Base-by-base conservation (phyloP, 148 eudicot genomes). In the Chenopodium berlandieri region DNA sequence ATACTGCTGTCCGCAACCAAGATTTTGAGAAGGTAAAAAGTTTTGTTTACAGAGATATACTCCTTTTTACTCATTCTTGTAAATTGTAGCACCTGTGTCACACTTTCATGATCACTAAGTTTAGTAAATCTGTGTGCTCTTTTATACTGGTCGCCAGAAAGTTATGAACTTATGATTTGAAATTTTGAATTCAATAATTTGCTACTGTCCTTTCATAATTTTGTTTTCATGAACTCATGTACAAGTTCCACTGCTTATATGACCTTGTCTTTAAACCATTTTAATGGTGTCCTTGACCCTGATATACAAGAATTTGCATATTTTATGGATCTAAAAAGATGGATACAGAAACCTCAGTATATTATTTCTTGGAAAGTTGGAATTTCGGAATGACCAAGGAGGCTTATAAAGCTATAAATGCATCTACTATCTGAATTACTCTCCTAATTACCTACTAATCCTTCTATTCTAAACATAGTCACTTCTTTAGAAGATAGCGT, bases 1-100 rank as follows among this genome's bases (percentile, higher is more conserved):
- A 94, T 63, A 92, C 87, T 82, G 91, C 95, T 76, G 89, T 89
- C 66, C 91, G 97, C 25, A 81, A 89, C 82, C 91, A 92, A 85
- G 92, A 92, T 84, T 93, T 89, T 81, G 97, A 94, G 84, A 91
- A 89, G 94, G 98, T 92, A 83, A 50, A 62, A 23, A 73, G 31
- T 60, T 16, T 16, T 75, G 30, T 81, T 9, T 20, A 31, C 16
- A 60, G 75, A 34, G 22, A 25, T 9, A 1, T n/a, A 23, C 63
- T 23, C 56, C 20, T 46, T 6, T 19, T 16, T 69, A 16, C 34
- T 17, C 9, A 67, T 12, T 30, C 71, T 4, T 67, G 16, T 69
- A 6, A 32, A 69, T 16, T 69, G 32, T 13, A 34, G 37, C 19
- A 32, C 46, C 73, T 69, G 9, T 34, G n/a, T 34, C 37, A 50